Conservation (phyloP, 495 filamentous ascomycete genomes). For the Xylaria venustula region DNA sequence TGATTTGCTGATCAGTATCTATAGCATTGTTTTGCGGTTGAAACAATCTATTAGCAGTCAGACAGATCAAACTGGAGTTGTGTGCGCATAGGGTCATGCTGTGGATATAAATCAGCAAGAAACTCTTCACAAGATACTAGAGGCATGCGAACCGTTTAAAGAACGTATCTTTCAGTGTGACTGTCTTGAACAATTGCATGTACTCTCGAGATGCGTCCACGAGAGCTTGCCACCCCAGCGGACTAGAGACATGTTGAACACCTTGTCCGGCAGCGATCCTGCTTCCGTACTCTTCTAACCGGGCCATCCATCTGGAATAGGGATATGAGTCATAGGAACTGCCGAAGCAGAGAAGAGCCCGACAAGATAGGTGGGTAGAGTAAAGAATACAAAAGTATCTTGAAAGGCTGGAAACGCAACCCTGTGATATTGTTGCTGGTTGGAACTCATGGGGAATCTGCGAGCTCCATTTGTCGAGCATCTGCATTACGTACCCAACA, state of each 20-base stretch:
- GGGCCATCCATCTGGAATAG: not conserved
- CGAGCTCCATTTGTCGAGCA: conserved; percentile 6
- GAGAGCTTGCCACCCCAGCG: not conserved
- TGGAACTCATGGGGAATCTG: not conserved
- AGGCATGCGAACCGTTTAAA: not conserved
- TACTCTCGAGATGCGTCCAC: not conserved
- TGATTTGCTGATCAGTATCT: not conserved
- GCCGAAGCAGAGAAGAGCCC: not conserved
- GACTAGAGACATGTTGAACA: not conserved
- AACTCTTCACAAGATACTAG: not conserved
- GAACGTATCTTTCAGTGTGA: not conserved
- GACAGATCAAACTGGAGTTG: not conserved
- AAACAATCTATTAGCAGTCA: not conserved
- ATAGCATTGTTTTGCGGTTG: not conserved
- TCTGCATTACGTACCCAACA: not conserved
- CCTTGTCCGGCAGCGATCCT: not conserved
- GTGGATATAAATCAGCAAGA: too few species aligned
- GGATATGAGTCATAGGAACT: not conserved
- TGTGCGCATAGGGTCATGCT: not conserved
- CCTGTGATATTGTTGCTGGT: not conserved
- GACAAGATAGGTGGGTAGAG: not conserved
- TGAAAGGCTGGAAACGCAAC: not conserved
- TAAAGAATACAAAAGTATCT: conserved; percentile 11
- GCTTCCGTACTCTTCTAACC: not conserved
- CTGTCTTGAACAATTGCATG: not conserved